Percentiles rank a stretch among this genome's conserved stretches.
Conservation (phyloP, 2,329 filamentous ascomycete genomes). For the Dactylellina haptotyla region DNA sequence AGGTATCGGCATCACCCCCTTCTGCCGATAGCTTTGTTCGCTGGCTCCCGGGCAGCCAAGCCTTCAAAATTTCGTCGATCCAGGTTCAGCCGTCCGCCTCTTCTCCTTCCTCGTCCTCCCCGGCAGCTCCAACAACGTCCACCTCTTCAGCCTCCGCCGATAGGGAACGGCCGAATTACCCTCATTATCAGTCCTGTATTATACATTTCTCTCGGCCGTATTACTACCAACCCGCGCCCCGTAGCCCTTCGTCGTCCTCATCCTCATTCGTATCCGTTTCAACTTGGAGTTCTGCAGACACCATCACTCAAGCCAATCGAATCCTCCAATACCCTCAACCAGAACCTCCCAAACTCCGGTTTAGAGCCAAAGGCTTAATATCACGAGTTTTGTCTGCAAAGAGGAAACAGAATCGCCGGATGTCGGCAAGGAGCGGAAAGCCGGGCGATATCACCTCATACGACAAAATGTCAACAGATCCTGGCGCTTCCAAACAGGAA, state of each 20-base stretch:
- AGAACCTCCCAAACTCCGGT: conserved; percentile 40
- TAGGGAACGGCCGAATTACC: conserved; percentile 48
- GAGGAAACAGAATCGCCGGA: conserved; percentile 42
- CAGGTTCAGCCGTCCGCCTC: conserved; percentile 33
- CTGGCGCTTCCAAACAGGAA: conserved; percentile 40
- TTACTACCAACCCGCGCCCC: conserved; percentile 12
- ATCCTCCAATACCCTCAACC: conserved; percentile 31
- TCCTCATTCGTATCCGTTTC: conserved; percentile 38
- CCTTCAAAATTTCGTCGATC: conserved; percentile 54
- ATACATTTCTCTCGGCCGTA: conserved; percentile 43
- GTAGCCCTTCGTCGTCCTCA: conserved; percentile 15
- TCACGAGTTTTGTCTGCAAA: conserved; percentile 52
- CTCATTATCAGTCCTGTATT: conserved; percentile 51
- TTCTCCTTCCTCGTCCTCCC: conserved; percentile 23
- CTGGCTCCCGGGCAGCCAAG: conserved; percentile 40
- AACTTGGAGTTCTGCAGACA: conserved; percentile 51
- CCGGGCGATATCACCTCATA: conserved; percentile 24
- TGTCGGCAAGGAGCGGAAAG: conserved; percentile 48
- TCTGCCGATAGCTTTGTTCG: conserved; percentile 9
- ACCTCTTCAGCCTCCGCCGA: conserved; percentile 38
- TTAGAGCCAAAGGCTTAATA: conserved; percentile 48
- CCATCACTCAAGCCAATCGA: conserved; percentile 33
- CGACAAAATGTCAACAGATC: conserved; percentile 48
- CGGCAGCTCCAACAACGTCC: conserved; percentile 18
- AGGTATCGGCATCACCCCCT: not conserved